A percentile compares a stretch with the other conserved stretches of the same genome.
Conservation (phyloP, 495 filamentous ascomycete species). For the Penicillium daleae region DNA sequence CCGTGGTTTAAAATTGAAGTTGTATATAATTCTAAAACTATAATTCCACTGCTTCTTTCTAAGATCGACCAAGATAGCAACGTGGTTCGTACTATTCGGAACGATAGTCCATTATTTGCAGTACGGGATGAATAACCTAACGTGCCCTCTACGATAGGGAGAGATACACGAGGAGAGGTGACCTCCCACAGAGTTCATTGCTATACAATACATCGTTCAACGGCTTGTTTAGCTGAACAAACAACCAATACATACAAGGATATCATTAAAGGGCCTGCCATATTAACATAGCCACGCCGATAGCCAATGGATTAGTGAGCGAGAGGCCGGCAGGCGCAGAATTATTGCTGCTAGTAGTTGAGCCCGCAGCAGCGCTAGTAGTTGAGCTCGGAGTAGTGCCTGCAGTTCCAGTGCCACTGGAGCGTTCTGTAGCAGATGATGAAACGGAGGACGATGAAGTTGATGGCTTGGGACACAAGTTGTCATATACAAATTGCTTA, state of each 20-base stretch:
- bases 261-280: conserved; percentile 22
- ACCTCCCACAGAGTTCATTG: conserved; percentile 17
- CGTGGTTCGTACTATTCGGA: background rate
- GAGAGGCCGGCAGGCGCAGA: conserved; percentile 25
- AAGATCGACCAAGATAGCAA: too few species aligned
- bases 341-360: conserved; percentile 24
- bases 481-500: conserved; percentile 29
- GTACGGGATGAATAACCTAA: background rate
- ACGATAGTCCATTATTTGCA: background rate
- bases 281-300: conserved; percentile 24
- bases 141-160: conserved; percentile 14
- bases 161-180: conserved; percentile 20
- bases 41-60: too few species aligned
- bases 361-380: conserved; percentile 14
- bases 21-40: too few species aligned
- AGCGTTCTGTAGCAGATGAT: conserved; percentile 15
- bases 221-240: conserved; percentile 14
- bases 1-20: too few species aligned
- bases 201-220: conserved; percentile 14
- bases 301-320: conserved; percentile 21
- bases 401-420: conserved; percentile 22
- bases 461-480: conserved; percentile 29
- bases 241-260: conserved; percentile 16
- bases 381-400: conserved; percentile 13
- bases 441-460: conserved; percentile 24